phyloP scores from a whole-genome alignment of 345 rosid genomes.

The Citrus glauca region DNA sequence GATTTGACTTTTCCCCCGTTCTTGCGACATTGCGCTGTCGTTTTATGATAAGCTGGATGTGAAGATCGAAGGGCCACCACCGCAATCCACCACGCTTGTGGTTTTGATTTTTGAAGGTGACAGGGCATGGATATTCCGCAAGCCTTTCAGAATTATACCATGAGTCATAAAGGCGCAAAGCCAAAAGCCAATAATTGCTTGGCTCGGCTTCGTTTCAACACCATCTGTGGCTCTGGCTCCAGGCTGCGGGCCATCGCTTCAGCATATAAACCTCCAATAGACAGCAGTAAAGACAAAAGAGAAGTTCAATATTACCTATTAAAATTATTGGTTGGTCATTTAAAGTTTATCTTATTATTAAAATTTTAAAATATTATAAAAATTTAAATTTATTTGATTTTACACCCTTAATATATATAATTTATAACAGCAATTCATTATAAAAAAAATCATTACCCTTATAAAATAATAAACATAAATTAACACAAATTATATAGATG shows the following conservation, averaged over 20 bases:
- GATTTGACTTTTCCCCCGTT: neutral
- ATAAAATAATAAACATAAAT: no score
- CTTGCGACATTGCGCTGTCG: neutral
- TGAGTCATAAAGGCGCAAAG: conserved; percentile 4
- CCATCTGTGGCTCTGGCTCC: neutral
- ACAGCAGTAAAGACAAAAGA: no score
- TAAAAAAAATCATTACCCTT: no score
- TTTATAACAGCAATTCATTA: no score
- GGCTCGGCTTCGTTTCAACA: neutral
- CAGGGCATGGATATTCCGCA: conserved; percentile 19
- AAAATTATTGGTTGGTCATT: no score
- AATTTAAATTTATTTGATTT: no score
- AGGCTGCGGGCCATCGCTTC: neutral
- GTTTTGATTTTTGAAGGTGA: neutral
- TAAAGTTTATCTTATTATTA: no score
- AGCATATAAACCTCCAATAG: no score
- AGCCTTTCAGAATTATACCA: conserved; percentile 28
- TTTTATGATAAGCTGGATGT: neutral
- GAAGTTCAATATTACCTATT: no score
- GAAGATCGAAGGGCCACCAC: neutral
- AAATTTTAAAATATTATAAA: no score
- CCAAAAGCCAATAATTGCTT: neutral
- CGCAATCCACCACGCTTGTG: neutral
- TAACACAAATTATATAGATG: no score
- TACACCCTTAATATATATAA: no score